Evolutionary conservation across 345 rosid species (phyloP).

Genomic region (Moricandia arvensis): DNA sequence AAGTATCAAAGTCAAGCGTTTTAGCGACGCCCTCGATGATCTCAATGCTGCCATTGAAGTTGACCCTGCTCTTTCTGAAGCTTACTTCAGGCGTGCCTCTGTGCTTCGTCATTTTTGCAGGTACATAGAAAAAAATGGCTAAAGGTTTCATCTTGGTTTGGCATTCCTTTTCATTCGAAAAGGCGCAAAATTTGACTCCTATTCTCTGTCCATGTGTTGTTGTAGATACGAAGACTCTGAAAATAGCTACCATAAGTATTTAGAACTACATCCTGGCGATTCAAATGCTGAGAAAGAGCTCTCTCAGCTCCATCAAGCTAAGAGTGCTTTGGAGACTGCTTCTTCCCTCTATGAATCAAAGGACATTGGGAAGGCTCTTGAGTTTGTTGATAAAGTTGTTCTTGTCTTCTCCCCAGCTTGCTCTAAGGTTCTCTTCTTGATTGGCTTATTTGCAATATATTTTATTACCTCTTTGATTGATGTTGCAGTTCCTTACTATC

Average conservation of each 20-base stretch:
- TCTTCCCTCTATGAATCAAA: constrained; percentile 61
- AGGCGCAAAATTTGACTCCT: neutral
- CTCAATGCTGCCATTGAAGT: constrained; percentile 90
- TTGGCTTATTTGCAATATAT: neutral
- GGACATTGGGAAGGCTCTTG: constrained; percentile 68
- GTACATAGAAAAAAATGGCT: constrained; percentile 34
- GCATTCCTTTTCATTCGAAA: neutral
- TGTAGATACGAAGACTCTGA: constrained; percentile 92
- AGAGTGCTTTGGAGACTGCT: constrained; percentile 78
- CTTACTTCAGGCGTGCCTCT: constrained; percentile 75
- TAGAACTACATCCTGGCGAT: constrained; percentile 73
- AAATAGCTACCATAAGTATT: constrained; percentile 56
- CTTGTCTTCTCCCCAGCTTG: constrained; percentile 95
- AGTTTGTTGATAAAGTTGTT: constrained; percentile 82
- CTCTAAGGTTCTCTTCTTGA: constrained; percentile 54
- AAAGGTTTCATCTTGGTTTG: neutral
- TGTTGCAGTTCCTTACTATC: constrained; percentile 3
- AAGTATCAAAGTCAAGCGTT: constrained; percentile 75
- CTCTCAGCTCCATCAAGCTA: constrained; percentile 84
- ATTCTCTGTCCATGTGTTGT: constrained; percentile 23
- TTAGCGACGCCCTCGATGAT: constrained; percentile 87
- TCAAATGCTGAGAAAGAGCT: constrained; percentile 84
- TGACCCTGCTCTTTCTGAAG: constrained; percentile 87
- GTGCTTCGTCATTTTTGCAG: constrained; percentile 89
- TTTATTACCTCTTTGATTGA: neutral